Percentiles rank a stretch among this genome's conserved stretches.
These are phyloP conservation scores for Hymenoscyphus linearis DNA, from an alignment of 2,329 filamentous ascomycete genomes.

Conservation along the genomic window DNA sequence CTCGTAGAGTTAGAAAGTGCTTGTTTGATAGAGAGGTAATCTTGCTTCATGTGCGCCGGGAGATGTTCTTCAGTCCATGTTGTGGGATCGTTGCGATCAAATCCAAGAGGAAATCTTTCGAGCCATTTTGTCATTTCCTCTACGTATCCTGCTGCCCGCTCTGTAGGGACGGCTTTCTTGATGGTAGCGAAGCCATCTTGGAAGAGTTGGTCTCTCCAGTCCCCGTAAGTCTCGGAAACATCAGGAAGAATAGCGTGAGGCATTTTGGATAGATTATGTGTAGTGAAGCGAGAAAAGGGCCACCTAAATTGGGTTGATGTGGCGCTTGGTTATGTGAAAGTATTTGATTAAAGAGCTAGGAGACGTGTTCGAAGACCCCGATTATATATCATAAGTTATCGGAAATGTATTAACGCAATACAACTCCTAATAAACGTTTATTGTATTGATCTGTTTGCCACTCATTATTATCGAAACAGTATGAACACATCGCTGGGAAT, in stretches of 20 bases:
- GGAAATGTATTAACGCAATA: neutral
- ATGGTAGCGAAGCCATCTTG: slow-evolving; percentile 39
- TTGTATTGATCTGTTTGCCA: neutral
- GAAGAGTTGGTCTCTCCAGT: slow-evolving; percentile 15
- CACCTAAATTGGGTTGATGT: neutral
- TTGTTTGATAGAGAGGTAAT: too few relatives aligned
- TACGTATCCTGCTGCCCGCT: slow-evolving; percentile 31
- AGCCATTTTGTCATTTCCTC: slow-evolving; percentile 21
- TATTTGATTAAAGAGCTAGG: neutral
- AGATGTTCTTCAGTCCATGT: slow-evolving; percentile 34
- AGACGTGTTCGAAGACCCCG: neutral
- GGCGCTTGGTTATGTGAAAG: neutral
- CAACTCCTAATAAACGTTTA: neutral
- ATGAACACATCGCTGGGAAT: neutral
- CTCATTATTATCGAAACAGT: neutral
- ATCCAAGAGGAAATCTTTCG: slow-evolving; percentile 29
- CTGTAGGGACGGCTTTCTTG: slow-evolving; percentile 38
- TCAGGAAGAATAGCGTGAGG: slow-evolving; percentile 1
- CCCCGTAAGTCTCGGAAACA: slow-evolving; percentile 6
- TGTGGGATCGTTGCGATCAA: slow-evolving; percentile 32
- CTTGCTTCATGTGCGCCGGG: slow-evolving; percentile 19
- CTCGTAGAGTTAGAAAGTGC: slow-evolving; percentile 5
- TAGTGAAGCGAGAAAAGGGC: neutral
- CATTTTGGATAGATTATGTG: neutral
- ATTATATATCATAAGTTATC: neutral